Base-by-base conservation (phyloP, 1,284 basidiomycete species). In the Leccinum fuscescens region DNA sequence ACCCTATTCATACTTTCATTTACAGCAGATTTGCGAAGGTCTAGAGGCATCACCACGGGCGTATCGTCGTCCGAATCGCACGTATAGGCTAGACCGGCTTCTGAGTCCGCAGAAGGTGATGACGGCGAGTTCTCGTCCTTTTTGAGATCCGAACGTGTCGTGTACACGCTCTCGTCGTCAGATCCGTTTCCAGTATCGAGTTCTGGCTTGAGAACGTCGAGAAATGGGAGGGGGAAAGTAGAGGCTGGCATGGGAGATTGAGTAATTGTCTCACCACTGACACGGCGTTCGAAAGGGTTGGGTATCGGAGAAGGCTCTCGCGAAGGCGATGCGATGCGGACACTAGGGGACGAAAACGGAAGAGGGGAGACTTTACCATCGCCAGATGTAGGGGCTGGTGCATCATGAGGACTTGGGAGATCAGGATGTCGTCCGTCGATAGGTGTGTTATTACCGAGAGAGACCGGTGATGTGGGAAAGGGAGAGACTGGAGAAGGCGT, bases 71-170 rank as follows among this genome's bases (percentile, higher is more conserved):
- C 82, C 46, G 78, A 70, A 57, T 80, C 79, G 55, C 81, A 76
- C 0, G 80, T 80, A 67, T 86, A 86, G 2, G 84, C 83, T 24
- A 86, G 71, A 6, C 81, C 80, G 8, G 61, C 60, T 8, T 72
- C 74, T 51, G 74, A 73, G 51, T 78, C 78, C 51, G 78, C 77
- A 1, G 79, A 80, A 17, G 74, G 79, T 4, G 80, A 80, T 42
- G 69, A 70, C n/a, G 77, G 77, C 4, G 69, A 72, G 12, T 64
- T 61, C 12, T 62, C 64, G 3, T 61, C 62, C 54, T 31, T 74
- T 62, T 58, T 69, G 12, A 53, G 54, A 60, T 65, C 68, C 7
- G 75, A 63, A 42, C 69, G 67, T 3, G 65, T 68, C 35, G 74
- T 71, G 20, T 73, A 73, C 50, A 75, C 71, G 48, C 74, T 73